Evolutionary conservation across 768 basidiomycete genomes (phyloP), one percentile per base, ranked within the genome.

Genomic region (Tulasnella calospora): DNA sequence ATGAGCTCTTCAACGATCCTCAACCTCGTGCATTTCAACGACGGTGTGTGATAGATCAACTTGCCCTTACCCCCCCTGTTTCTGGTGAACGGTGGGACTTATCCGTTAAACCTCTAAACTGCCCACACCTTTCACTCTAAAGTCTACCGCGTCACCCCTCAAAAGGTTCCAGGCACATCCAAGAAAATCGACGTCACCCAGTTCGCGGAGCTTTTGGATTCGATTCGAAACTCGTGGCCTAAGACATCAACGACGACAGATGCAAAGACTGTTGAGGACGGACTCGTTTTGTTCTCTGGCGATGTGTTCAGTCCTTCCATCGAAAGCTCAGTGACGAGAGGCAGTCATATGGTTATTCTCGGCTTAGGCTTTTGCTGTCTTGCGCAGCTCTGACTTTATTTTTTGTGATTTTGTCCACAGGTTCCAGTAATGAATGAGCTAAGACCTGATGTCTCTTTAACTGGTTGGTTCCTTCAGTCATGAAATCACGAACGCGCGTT

Each of bases 251-350:
- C 30, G 33, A 46, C 81, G 86, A 78, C 61, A 83, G 77, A 84
- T 8, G 61, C 23, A 33, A 88, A 90, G 80, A 88, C 88, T 7
- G 84, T 86, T 71, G 86, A 86, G 80, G 92, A 94, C 81, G 95
- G 95, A 0, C 85, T 98, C 10, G 86, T 92, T 0, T 84, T 98
- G 5, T 98, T 96, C 84, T 95, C 94, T 46, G 95, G 95, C 10
- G 95, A 97, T 83, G 86, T 94, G 15, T 96, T 96, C 83, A 91
- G 92, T 33, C 95, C 95, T 0, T 94, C 92, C 1, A 88, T 94
- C 0, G 95, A 96, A 84, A 93, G 92, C 80, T 91, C 92, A 6
- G 91, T 97, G 46, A 95, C 95, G 7, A 87, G 95, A 83, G 95
- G 95, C 71, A 93, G 92, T 81, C 94, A 95, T 89, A 94, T 95